A percentile compares a stretch with the other conserved stretches of the same genome.
Evolutionary conservation across 352 stramenopile genomes (phyloP).

Genomic region (Thraustochytrium striatum): DNA sequence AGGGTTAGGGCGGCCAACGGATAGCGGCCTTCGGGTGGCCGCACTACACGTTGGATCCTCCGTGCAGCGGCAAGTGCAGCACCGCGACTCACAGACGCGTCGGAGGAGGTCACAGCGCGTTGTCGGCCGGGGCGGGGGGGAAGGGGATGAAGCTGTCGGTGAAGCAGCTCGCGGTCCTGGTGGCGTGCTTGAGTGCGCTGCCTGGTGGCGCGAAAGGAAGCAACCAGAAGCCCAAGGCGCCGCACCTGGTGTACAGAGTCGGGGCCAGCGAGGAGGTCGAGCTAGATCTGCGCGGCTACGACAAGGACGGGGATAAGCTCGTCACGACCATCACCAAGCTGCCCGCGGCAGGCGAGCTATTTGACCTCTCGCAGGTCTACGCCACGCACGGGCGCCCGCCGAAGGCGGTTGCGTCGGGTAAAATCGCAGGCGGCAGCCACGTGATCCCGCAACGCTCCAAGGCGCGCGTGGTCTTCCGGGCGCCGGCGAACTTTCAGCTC

Average conservation of each 20-base stretch:
- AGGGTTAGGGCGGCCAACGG: too few species aligned
- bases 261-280: slow-evolving; percentile 39
- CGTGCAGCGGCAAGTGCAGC: too few species aligned
- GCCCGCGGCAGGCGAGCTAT: slow-evolving; percentile 68
- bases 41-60: too few species aligned
- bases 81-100: too few species aligned
- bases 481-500: slow-evolving; percentile 54
- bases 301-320: slow-evolving; percentile 61
- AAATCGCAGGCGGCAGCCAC: slow-evolving; percentile 57
- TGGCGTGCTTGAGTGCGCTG: too few species aligned
- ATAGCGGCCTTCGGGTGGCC: too few species aligned
- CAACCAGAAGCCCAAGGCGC: slow-evolving; percentile 40
- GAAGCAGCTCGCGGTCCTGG: too few species aligned
- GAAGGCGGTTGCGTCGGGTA: slow-evolving; percentile 60
- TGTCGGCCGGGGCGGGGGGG: too few species aligned
- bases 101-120: too few species aligned
- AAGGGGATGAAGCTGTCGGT: too few species aligned
- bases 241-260: slow-evolving; percentile 32
- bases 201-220: too few species aligned
- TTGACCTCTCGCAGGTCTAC: slow-evolving; percentile 73
- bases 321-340: slow-evolving; percentile 67
- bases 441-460: slow-evolving; percentile 64
- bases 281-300: slow-evolving; percentile 51
- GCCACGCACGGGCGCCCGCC: slow-evolving; percentile 71
- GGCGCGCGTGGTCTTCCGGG: slow-evolving; percentile 68